A percentile compares a stretch with the other conserved stretches of the same genome.
phyloP scores from a whole-genome alignment of 345 rosid species.

The Durio zibethinus region DNA sequence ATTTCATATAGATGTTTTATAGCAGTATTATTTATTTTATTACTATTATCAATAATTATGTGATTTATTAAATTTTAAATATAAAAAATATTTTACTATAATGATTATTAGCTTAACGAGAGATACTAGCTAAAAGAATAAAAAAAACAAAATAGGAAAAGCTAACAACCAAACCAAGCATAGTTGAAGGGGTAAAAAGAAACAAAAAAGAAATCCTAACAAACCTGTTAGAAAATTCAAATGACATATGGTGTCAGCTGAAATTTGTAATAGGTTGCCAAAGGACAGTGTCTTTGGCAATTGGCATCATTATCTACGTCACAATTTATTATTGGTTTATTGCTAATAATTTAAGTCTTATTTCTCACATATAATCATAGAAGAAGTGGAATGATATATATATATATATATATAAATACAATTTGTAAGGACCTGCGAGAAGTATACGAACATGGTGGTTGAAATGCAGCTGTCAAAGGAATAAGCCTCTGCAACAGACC shows the following conservation, averaged over 20 bases:
- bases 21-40: too few species aligned
- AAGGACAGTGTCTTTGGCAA: not conserved
- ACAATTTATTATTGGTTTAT: not conserved
- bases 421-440: not conserved
- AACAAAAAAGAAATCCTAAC: not conserved
- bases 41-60: too few species aligned
- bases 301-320: not conserved
- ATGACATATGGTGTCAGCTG: not conserved
- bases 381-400: not conserved
- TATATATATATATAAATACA: not conserved
- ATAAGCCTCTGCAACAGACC: constrained; percentile 1
- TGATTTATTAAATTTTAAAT: too few species aligned
- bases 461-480: constrained; percentile 17
- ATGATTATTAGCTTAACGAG: too few species aligned
- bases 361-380: not conserved
- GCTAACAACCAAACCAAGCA: not conserved
- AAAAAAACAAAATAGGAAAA: not conserved
- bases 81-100: too few species aligned
- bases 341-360: too few species aligned
- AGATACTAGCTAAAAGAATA: too few species aligned
- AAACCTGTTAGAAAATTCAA: not conserved
- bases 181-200: not conserved
- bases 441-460: constrained; percentile 5
- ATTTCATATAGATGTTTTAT: too few species aligned
- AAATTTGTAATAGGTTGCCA: not conserved